A percentile compares a stretch with the other conserved stretches of the same genome.
These are phyloP conservation scores for Suillus subaureus DNA, from an alignment of 768 basidiomycete genomes.

Conservation along the genomic window DNA sequence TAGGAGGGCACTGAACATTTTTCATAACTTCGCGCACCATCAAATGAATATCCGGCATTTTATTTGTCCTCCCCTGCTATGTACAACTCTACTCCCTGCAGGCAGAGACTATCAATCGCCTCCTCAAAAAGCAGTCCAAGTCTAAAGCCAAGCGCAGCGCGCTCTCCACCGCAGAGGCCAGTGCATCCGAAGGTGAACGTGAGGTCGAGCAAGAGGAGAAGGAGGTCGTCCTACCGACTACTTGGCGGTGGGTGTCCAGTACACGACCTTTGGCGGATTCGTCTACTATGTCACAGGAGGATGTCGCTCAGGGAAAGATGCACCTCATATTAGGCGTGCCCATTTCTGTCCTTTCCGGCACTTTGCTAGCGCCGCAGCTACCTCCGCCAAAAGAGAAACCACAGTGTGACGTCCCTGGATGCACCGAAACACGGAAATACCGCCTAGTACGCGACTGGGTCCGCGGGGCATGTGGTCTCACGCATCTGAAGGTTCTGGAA, in stretches of 20 bases:
- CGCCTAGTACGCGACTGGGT: conserved; percentile 64
- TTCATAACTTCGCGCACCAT: neutral
- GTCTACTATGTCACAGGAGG: conserved; percentile 8
- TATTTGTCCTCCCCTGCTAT: neutral
- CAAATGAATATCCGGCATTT: neutral
- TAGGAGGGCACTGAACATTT: neutral
- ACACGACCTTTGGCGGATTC: conserved; percentile 31
- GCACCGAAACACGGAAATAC: conserved; percentile 59
- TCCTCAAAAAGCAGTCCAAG: conserved; percentile 85
- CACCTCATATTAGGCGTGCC: conserved; percentile 59
- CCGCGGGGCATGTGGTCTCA: conserved; percentile 63
- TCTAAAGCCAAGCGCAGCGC: conserved; percentile 62
- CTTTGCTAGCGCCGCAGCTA: conserved; percentile 12
- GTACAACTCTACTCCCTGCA: conserved; percentile 28
- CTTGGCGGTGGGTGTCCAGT: conserved; percentile 76
- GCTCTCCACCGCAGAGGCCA: conserved; percentile 48
- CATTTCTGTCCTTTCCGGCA: conserved; percentile 27
- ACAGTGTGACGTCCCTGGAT: conserved; percentile 61
- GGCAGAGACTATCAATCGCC: conserved; percentile 88
- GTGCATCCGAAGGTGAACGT: conserved; percentile 30
- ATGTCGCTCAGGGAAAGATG: conserved; percentile 32
- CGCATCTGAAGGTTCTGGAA: conserved; percentile 62
- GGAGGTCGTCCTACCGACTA: conserved; percentile 48
- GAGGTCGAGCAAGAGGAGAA: conserved; percentile 34
- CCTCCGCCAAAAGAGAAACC: conserved; percentile 16